These are phyloP conservation scores for Linnemannia schmuckeri DNA, from an alignment of 192 early-diverging fungal species.

Conservation along the genomic window DNA sequence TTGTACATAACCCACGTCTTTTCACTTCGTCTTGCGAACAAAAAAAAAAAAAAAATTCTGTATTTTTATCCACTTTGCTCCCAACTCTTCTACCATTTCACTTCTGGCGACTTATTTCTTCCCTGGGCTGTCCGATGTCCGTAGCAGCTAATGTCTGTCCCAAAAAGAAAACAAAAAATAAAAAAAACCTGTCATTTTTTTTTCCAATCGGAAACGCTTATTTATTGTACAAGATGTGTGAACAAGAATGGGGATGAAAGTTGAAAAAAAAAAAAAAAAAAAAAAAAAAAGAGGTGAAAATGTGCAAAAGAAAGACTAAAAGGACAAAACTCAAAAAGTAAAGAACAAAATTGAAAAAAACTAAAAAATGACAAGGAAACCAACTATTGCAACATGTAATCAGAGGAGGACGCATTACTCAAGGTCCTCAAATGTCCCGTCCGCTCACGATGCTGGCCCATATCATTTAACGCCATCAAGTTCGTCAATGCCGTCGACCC, in stretches of 20 bases:
- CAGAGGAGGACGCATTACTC: slow-evolving; percentile 2
- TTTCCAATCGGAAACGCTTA: no score
- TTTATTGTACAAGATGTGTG: no score
- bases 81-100: background rate
- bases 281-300: no score
- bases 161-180: no score
- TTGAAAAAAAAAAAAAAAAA: no score
- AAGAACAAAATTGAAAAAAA: background rate
- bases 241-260: no score
- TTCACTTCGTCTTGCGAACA: background rate
- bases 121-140: no score
- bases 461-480: background rate
- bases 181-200: no score
- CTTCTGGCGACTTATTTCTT: no score
- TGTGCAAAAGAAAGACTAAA: background rate
- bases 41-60: background rate
- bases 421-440: slow-evolving; percentile 15
- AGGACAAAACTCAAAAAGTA: background rate
- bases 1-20: background rate
- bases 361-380: background rate
- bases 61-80: background rate
- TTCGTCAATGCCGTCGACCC: background rate
- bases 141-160: no score
- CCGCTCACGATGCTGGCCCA: background rate
- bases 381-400: slow-evolving; percentile 29